Base-by-base conservation (phyloP, 306 rosid species). In the Rubus idaeus region DNA sequence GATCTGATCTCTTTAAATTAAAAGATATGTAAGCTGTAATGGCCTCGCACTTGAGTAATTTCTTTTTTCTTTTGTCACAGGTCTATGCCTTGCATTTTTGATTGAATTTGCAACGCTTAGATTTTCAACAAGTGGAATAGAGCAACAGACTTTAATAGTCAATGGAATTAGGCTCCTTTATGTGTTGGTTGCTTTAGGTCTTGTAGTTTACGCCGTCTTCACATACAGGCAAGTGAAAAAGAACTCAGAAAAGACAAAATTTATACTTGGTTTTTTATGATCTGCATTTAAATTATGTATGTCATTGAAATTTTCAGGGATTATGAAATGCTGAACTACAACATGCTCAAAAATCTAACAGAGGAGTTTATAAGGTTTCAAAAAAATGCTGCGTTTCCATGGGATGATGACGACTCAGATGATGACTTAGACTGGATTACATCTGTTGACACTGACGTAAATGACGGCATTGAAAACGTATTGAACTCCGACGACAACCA, bases 381-480 rank as follows among this genome's bases (percentile, higher is more conserved):
- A 3, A 67, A 74, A 47, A 68, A 39, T 18, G 65, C 71, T 21
- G 60, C 37, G 53, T 68, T 41, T 20, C 11, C 23, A 47, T 74
- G 57, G 65, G 68, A 35, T 37, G 8, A 14, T 3, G 18, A 60
- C 1, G 70, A 68, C 70, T 20, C 66, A 3, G 71, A 35, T 0
- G 68, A 46, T 18, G 83, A 80, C 18, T 8, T 23, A 5, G 79
- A 68, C 20, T 74, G 70, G 83, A 46, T 74, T 66, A 49, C 70
- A 4, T 74, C 68, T n/a, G 56, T 80, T 68, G 83, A 74, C 65
- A 21, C 26, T 37, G 79, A 58, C 2, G 21, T 80, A 40, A 14
- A 60, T 5, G 83, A 80, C 37, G 75, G 49, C 42, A 5, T 49
- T n/a, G 79, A 74, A 39, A 17, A 80, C 57, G 35, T 74, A 3